Evolutionary conservation across 1,284 basidiomycete genomes (phyloP).

Genomic region (Puccinia novopanici): DNA sequence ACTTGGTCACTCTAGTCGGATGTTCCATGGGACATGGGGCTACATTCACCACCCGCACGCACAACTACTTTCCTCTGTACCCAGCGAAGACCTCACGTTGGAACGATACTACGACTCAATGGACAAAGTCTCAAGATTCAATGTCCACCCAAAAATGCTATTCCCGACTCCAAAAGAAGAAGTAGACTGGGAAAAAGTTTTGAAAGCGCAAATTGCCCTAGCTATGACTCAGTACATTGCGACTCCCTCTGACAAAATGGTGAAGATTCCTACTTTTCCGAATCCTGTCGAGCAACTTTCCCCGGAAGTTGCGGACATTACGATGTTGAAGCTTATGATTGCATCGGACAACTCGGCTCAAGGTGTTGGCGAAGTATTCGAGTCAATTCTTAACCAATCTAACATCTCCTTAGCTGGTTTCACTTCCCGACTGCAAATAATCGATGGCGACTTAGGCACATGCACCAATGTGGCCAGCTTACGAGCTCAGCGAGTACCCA

Average conservation of each 20-base stretch:
- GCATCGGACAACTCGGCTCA: slow-evolving; percentile 4
- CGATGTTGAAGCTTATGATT: not conserved
- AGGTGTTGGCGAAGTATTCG: not conserved
- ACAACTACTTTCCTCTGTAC: not conserved
- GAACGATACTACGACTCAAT: not conserved
- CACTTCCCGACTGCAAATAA: not conserved
- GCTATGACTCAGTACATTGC: not conserved
- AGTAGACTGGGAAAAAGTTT: not conserved
- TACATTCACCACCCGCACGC: not conserved
- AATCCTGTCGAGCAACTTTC: not conserved
- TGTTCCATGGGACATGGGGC: slow-evolving; percentile 7
- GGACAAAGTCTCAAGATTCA: not conserved
- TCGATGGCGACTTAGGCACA: slow-evolving; percentile 14
- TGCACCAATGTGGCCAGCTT: not conserved
- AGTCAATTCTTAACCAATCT: not conserved
- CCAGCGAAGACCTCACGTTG: not conserved
- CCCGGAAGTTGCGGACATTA: not conserved
- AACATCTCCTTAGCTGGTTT: not conserved
- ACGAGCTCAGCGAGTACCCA: not conserved
- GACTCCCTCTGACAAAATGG: not conserved
- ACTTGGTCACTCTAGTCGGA: not conserved
- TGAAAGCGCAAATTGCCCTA: not conserved
- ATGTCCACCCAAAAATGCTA: not conserved
- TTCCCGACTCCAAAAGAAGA: not conserved
- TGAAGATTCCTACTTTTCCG: not conserved